Conservation (phyloP, 2,329 filamentous ascomycete species). For the Meredithiella fracta region DNA sequence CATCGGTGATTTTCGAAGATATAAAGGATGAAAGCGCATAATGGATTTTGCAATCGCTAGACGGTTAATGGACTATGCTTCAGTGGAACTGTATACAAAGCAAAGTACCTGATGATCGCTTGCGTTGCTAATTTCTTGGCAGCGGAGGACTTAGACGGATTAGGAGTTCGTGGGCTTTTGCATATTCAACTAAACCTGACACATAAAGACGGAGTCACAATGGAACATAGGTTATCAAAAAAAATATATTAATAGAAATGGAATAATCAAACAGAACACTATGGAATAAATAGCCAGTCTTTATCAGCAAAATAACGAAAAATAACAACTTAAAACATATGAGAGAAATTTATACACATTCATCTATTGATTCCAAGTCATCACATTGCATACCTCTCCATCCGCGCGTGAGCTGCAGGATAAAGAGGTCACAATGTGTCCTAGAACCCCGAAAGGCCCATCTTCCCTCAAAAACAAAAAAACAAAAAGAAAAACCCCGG, state of each 20-base stretch:
- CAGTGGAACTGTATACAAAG: too few relatives aligned
- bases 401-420: slow-evolving; percentile 3
- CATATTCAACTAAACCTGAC: too few relatives aligned
- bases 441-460: neutral
- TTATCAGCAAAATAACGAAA: neutral
- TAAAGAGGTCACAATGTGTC: neutral
- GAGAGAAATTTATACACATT: slow-evolving; percentile 14
- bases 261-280: slow-evolving; percentile 9
- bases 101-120: neutral
- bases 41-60: too few relatives aligned
- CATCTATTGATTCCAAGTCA: neutral
- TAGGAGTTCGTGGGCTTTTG: neutral
- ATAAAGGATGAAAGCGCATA: too few relatives aligned
- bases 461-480: neutral
- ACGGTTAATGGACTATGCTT: too few relatives aligned
- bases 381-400: neutral
- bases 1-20: too few relatives aligned
- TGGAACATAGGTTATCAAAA: neutral
- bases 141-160: neutral
- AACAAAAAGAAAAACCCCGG: neutral
- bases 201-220: too few relatives aligned
- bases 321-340: neutral
- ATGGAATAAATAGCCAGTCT: slow-evolving; percentile 6
- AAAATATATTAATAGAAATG: slow-evolving; percentile 1
- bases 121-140: neutral